phyloP scores from a whole-genome alignment of 2,329 filamentous ascomycete species.

The Harringtonia lauricola region DNA sequence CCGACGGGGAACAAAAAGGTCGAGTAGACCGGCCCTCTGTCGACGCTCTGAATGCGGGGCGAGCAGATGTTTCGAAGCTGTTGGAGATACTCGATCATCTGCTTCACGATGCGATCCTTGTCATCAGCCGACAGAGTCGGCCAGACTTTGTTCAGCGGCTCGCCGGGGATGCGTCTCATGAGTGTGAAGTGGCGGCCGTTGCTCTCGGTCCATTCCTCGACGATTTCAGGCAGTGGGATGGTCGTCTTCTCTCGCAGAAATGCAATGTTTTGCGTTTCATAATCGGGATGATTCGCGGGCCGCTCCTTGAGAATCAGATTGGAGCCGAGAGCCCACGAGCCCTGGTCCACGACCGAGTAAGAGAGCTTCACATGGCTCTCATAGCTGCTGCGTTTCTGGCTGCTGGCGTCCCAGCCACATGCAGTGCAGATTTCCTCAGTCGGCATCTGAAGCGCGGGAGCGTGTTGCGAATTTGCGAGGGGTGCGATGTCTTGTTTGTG shows the following conservation, averaged over 20 bases:
- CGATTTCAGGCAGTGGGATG: background rate
- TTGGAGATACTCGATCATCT: too few relatives aligned
- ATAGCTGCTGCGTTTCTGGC: too few relatives aligned
- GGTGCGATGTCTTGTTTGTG: too few relatives aligned
- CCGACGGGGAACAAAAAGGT: background rate
- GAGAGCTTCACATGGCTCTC: too few relatives aligned
- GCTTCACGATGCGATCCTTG: too few relatives aligned
- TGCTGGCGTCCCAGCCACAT: too few relatives aligned
- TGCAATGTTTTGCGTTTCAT: background rate
- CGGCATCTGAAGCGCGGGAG: too few relatives aligned
- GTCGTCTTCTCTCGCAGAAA: background rate
- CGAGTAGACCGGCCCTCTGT: background rate
- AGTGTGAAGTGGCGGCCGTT: background rate
- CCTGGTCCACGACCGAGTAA: background rate
- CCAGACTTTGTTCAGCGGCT: too few relatives aligned
- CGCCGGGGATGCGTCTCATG: background rate
- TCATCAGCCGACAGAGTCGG: too few relatives aligned
- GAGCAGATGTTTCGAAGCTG: background rate
- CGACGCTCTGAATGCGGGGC: background rate
- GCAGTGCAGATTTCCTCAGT: too few relatives aligned
- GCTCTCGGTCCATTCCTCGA: background rate
- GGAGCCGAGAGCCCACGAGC: background rate
- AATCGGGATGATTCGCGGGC: background rate
- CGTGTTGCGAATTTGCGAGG: too few relatives aligned
- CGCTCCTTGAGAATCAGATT: background rate